phyloP scores from a whole-genome alignment of 1,284 basidiomycete genomes.

The Austroboletus novae-zelandiae region DNA sequence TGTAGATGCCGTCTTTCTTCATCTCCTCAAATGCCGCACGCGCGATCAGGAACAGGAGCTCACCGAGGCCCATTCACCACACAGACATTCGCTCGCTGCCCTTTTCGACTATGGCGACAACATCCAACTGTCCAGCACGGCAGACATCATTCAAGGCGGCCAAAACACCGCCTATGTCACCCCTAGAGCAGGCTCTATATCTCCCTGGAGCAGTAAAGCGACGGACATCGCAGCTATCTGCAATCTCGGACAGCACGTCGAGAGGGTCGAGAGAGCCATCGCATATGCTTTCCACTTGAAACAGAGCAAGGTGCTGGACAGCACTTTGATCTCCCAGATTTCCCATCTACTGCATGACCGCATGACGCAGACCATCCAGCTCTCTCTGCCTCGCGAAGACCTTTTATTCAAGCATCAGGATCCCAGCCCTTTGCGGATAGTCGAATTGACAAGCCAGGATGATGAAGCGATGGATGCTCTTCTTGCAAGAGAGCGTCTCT shows the following conservation, averaged over 20 bases:
- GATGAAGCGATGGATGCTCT: constrained; percentile 28
- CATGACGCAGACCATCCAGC: constrained; percentile 86
- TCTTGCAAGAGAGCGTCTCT: constrained; percentile 57
- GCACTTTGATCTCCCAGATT: constrained; percentile 46
- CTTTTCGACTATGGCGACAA: constrained; percentile 91
- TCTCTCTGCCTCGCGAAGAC: constrained; percentile 56
- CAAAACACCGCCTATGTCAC: constrained; percentile 66
- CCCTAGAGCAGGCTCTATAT: constrained; percentile 80
- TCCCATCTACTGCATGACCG: constrained; percentile 84
- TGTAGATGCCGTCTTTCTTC: constrained; percentile 84
- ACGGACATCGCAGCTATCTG: constrained; percentile 94
- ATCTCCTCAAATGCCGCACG: constrained; percentile 73
- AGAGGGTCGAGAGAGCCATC: constrained; percentile 83
- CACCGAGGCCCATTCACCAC: constrained; percentile 40
- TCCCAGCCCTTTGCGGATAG: constrained; percentile 69
- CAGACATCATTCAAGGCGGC: constrained; percentile 37
- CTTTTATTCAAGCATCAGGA: constrained; percentile 70
- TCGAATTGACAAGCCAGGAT: constrained; percentile 50
- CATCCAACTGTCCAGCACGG: constrained; percentile 48
- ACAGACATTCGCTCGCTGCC: constrained; percentile 61
- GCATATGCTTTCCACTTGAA: constrained; percentile 67
- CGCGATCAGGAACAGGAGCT: constrained; percentile 50
- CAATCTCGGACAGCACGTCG: constrained; percentile 67
- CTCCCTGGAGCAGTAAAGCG: constrained; percentile 97
- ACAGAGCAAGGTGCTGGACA: constrained; percentile 40